Conservation (phyloP, 2,329 filamentous ascomycete genomes). For the Westerdykella ornata region DNA sequence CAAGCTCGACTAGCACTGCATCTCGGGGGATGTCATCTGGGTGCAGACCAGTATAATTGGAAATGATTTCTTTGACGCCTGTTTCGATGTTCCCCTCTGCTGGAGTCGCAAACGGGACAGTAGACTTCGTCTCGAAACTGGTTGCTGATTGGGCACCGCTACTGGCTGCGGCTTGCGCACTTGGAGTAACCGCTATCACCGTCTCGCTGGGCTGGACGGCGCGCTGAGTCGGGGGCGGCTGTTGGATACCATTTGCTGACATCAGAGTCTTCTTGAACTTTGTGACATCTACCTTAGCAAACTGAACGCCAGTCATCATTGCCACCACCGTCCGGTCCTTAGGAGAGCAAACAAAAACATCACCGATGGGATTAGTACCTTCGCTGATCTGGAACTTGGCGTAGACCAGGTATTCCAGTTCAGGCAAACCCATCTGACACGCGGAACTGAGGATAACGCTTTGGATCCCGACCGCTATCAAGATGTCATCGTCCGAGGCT, state of each 20-base stretch:
- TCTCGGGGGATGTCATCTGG: conserved; percentile 1
- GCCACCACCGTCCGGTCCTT: conserved; percentile 3
- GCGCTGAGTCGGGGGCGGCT: no score
- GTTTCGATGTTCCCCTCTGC: background rate
- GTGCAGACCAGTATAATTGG: conserved; percentile 8
- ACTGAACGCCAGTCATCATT: conserved; percentile 9
- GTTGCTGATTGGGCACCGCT: conserved; percentile 80
- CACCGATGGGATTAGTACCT: conserved; percentile 7
- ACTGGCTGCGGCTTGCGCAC: conserved; percentile 49
- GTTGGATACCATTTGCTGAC: no score
- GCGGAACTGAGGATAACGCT: conserved; percentile 6
- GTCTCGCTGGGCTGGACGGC: background rate
- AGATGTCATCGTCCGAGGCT: conserved; percentile 8
- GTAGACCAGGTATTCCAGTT: conserved; percentile 4
- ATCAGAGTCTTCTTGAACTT: conserved; percentile 5
- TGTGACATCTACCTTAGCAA: conserved; percentile 9
- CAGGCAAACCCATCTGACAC: background rate
- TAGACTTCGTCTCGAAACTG: conserved; percentile 43
- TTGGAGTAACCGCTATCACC: conserved; percentile 3
- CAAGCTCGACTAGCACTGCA: conserved; percentile 3
- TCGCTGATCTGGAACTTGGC: conserved; percentile 3
- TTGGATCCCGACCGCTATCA: conserved; percentile 12
- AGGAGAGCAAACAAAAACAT: conserved; percentile 8
- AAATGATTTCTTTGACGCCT: conserved; percentile 9
- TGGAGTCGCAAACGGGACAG: no score